These are phyloP conservation scores for Wallacemonas sp. DNA, from an alignment of 208 protist genomes.

Conservation along the genomic window DNA sequence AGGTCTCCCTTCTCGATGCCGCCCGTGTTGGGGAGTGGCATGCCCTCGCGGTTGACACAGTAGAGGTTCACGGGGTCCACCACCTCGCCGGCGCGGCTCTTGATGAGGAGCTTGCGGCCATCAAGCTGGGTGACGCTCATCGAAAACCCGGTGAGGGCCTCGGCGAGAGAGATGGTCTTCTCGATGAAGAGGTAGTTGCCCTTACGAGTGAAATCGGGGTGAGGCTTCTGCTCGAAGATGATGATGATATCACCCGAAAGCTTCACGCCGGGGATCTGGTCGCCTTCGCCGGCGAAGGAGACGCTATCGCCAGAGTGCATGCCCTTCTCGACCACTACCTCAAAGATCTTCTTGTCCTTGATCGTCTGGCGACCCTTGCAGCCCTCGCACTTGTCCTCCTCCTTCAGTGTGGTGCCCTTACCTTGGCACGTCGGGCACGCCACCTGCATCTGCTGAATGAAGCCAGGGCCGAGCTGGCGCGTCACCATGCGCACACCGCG, in stretches of 20 bases:
- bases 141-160: slow-evolving; percentile 94
- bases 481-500: slow-evolving; percentile 92
- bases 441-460: slow-evolving; percentile 97
- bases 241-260: slow-evolving; percentile 98
- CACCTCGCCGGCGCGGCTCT: slow-evolving; percentile 47
- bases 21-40: slow-evolving; percentile 90
- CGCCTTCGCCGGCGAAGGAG: slow-evolving; percentile 95
- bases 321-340: slow-evolving; percentile 97
- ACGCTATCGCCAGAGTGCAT: slow-evolving; percentile 97
- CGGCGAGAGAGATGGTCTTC: slow-evolving; percentile 88
- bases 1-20: slow-evolving; percentile 90
- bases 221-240: slow-evolving; percentile 95
- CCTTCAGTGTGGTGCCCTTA: slow-evolving; percentile 87
- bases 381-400: slow-evolving; percentile 93
- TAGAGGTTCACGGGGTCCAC: slow-evolving; percentile 88
- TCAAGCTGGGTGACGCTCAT: slow-evolving; percentile 93
- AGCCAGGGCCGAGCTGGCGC: slow-evolving; percentile 95
- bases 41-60: slow-evolving; percentile 89
- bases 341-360: slow-evolving; percentile 96
- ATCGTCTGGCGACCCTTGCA: slow-evolving; percentile 96
- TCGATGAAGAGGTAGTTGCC: slow-evolving; percentile 95
- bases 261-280: slow-evolving; percentile 93
- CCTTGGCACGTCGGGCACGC: slow-evolving; percentile 93
- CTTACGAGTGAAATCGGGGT: slow-evolving; percentile 92
- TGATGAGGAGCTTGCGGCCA: slow-evolving; percentile 81